phyloP scores from a whole-genome alignment of 768 basidiomycete species.

The Amanita pallidorosea region DNA sequence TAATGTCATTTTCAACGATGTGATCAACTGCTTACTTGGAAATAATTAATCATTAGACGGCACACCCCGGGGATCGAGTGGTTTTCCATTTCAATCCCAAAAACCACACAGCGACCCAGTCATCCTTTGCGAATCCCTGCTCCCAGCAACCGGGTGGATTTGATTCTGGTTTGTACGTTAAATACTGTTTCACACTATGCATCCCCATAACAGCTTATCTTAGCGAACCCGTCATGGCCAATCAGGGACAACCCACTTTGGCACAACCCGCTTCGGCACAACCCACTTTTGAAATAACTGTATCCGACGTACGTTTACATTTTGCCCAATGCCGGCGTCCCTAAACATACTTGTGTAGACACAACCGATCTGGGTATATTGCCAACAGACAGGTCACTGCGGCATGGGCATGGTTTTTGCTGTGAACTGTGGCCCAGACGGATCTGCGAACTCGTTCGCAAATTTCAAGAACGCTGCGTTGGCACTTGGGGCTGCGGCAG shows the following conservation, averaged over 20 bases:
- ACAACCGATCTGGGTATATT: constrained; percentile 49
- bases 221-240: constrained; percentile 43
- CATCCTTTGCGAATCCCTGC: constrained; percentile 44
- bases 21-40: neutral
- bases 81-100: constrained; percentile 51
- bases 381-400: constrained; percentile 48
- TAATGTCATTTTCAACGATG: constrained; percentile 13
- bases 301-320: constrained; percentile 28
- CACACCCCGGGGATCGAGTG: constrained; percentile 45
- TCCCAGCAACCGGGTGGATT: constrained; percentile 39
- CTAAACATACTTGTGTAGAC: constrained; percentile 21
- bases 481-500: constrained; percentile 40
- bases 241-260: constrained; percentile 40
- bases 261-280: constrained; percentile 42
- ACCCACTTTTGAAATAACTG: constrained; percentile 41
- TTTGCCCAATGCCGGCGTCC: neutral
- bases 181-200: constrained; percentile 2
- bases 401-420: constrained; percentile 59
- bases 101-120: constrained; percentile 46
- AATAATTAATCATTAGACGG: constrained; percentile 26
- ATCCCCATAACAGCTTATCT: constrained; percentile 1
- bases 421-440: constrained; percentile 49
- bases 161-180: constrained; percentile 47
- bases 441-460: constrained; percentile 45
- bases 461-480: constrained; percentile 51